These are phyloP conservation scores for Globisporangium okanoganense DNA, from an alignment of 352 stramenopile genomes.

Conservation along the genomic window DNA sequence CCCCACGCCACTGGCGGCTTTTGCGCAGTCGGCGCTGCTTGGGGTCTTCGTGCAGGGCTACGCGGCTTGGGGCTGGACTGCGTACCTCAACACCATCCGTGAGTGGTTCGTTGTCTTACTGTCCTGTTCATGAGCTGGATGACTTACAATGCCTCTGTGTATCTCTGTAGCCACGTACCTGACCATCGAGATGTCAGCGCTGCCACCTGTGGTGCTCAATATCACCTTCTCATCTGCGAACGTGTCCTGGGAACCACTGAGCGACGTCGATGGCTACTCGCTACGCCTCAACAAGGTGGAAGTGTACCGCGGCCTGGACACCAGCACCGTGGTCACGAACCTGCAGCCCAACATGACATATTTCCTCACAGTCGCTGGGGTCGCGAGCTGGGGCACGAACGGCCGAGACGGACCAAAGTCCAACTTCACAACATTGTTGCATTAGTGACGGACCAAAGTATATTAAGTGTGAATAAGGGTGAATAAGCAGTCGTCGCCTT, in stretches of 20 bases:
- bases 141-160: neutral
- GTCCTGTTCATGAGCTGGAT: neutral
- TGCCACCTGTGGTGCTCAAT: constrained; percentile 30
- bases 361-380: constrained; percentile 62
- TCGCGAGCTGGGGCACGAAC: constrained; percentile 60
- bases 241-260: constrained; percentile 47
- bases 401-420: constrained; percentile 41
- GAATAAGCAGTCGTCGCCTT: too few species aligned
- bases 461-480: too few species aligned
- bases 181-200: constrained; percentile 36
- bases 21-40: constrained; percentile 46
- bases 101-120: constrained; percentile 14
- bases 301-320: constrained; percentile 57
- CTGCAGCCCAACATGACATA: constrained; percentile 70
- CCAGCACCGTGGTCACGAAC: constrained; percentile 28
- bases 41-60: constrained; percentile 76
- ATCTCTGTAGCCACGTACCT: constrained; percentile 50
- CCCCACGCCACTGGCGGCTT: constrained; percentile 43
- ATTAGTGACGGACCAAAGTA: too few species aligned
- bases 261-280: constrained; percentile 61
- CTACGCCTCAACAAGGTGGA: constrained; percentile 73
- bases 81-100: constrained; percentile 65
- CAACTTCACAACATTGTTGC: constrained; percentile 65
- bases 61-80: constrained; percentile 64
- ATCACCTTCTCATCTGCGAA: constrained; percentile 34